Evolutionary conservation across 306 rosid genomes (phyloP), one percentile per base, ranked within the genome.

Genomic region (Pterocarpus macrocarpus): DNA sequence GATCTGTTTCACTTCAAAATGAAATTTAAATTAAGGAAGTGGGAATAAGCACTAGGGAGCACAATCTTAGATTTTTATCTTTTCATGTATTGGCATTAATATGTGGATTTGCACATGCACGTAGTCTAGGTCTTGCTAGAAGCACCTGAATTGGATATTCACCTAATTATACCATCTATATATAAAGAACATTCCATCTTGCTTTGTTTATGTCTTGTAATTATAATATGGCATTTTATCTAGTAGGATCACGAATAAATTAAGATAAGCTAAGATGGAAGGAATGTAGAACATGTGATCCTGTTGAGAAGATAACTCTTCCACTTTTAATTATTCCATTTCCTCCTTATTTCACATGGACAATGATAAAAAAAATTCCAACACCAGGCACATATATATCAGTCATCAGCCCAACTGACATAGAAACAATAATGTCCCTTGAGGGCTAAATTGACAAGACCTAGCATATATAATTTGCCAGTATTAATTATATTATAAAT

Each of bases 81-180:
- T 7, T 66, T 71, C 38, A 52, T 57, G 36, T 56, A 55, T 72
- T 53, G 47, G 14, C 28, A 67, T 32, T 49, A 13, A 13, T 71
- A 39, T 39, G 71, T 71, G 67, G 45, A 64, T 47, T 70, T 41
- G 36, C 28, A 5, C 12, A 52, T 71, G 82, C 22, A 56, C 49
- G 58, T 58, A 41, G 28, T 22, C 28, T 22, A 22, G 28, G 28
- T 22, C 28, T 22, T 22, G 28, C 43, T 32, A 71, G 45, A 78
- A 64, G 55, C 79, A 77, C 73, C 70, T 36, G 61, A n/a, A 53
- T 36, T 32, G 67, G 38, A 83, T 59, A 73, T 67, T 56, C 43
- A 49, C 61, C 75, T 17, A 53, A 83, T 22, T 56, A 64, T 64
- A 56, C 49, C 65, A 71, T 14, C n/a, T n/a, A n/a, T 22, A 0